Evolutionary conservation across 176 grass and related monocot genomes (phyloP).

Genomic region (Musa itinerans): DNA sequence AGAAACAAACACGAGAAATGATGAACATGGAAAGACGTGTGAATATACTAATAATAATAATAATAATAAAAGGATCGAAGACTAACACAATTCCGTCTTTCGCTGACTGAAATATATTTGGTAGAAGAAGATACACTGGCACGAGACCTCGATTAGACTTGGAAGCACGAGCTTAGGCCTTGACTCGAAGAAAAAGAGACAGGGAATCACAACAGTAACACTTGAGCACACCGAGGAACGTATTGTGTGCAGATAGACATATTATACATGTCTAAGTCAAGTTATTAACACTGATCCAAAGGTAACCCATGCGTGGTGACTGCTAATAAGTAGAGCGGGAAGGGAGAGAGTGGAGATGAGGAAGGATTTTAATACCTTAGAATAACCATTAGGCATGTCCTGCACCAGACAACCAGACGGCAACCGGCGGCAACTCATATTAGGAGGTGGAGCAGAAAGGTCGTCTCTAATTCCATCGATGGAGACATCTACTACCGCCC

Average conservation of each 20-base stretch:
- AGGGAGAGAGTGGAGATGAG: neutral
- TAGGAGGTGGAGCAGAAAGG: slow-evolving; percentile 13
- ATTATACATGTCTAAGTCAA: neutral
- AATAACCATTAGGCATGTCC: slow-evolving; percentile 65
- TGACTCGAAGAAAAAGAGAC: neutral
- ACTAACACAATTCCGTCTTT: too few relatives aligned
- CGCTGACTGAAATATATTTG: too few relatives aligned
- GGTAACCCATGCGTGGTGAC: too few relatives aligned
- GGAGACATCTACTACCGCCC: slow-evolving; percentile 82
- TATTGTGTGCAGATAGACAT: too few relatives aligned
- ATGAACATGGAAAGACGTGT: slow-evolving; percentile 8
- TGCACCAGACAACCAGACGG: slow-evolving; percentile 81
- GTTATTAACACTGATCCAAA: neutral
- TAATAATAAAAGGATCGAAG: too few relatives aligned
- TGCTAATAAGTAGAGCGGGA: too few relatives aligned
- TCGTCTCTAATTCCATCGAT: slow-evolving; percentile 51
- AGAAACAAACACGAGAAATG: slow-evolving; percentile 32
- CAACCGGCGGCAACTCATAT: slow-evolving; percentile 46
- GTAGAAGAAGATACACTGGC: neutral
- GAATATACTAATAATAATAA: neutral
- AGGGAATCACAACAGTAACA: neutral
- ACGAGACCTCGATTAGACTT: neutral
- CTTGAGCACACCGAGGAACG: neutral
- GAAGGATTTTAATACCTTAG: slow-evolving; percentile 48
- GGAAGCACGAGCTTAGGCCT: neutral